Evolutionary conservation across 768 basidiomycete genomes (phyloP), one percentile per base, ranked within the genome.

Genomic region (Gloeophyllum trabeum): DNA sequence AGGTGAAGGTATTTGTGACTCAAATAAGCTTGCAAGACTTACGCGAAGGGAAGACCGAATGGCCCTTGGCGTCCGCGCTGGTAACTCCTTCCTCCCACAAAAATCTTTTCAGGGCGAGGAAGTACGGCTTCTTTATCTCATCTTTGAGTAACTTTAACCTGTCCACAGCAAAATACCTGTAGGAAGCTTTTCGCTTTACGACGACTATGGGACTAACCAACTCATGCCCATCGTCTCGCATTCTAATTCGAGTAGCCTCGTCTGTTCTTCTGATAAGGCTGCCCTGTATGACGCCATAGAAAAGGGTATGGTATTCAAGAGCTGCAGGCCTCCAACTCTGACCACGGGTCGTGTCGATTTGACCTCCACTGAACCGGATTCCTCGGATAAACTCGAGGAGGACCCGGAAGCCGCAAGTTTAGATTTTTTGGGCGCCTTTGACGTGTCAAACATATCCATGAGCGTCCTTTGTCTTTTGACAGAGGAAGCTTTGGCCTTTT

Each of bases 21-120:
- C 10, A 10, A 10, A 10, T 32, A 16, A 32, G 10, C 16, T 32
- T 32, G 28, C 35, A 25, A 12, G 28, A 60, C 81, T 57, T 57
- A 89, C 91, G 76, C 35, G 78, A 62, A 13, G 92, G 92, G 56
- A 83, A 94, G 25, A 96, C 71, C 53, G 74, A 81, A 44, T 73
- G 58, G 25, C 58, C 52, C 14, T 61, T 59, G 18, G 61, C 53
- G 18, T 71, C 63, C 3, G 66, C 59, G 21, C 71, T 75, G 45
- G 55, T 65, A 10, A 80, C 73, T 14, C 81, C 81, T 54, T 81
- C 73, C 4, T 70, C 61, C 71, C 73, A 78, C 16, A 89, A 66
- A 49, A 77, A 86, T 41, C 65, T 61, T 58, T 90, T 88, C 43
- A 90, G 57, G 20, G 71, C 54, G 40, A 88, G 59, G 51, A 90